Base-by-base conservation (phyloP, 768 basidiomycete species). In the Kwoniella dejecticola region DNA sequence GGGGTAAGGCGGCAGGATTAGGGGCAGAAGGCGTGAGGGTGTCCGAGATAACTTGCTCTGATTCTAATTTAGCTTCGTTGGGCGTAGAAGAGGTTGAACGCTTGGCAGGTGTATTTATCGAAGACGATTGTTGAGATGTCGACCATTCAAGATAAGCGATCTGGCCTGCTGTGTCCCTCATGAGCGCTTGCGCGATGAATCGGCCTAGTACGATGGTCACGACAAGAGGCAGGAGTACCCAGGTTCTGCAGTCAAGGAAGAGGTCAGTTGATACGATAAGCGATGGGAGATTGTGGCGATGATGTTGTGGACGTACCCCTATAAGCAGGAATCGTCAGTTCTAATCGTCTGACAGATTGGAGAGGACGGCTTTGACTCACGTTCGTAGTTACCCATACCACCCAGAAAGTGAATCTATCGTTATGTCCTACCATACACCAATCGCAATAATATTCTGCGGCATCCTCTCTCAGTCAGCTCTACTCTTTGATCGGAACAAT, bases 371-470 rank as follows among this genome's bases (percentile, higher is more conserved):
- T 29, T 47, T n/a, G 19, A 63, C 64, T 67, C 63, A 72, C 89
- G 65, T 91, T 91, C 0, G 91, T 89, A 45, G 90, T 72, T 57
- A 90, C 81, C 85, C 86, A 94, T 53, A 85, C 83, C 19, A 85
- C 48, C 26, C 89, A 19, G 42, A 89, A 76, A 30, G 83, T 82
- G 45, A 70, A 64, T 23, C 80, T 57, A 11, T 81, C 69, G 70
- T 93, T 94, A 72, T 95, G 92, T 8, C 90, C 90, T 27, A 87
- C 80, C 10, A 84, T 81, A 70, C 90, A 91, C 50, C 81, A 86
- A 2, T 83, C 68, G 45, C 67, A 66, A 41, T 58, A 74, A 45
- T 74, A 76, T 33, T 74, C 72, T 74, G 48, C 15, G 5, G 13
- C 10, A 15, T 33, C 19, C n/a, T n/a, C n/a, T n/a, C n/a, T n/a